phyloP scores from a whole-genome alignment of 176 grass and related monocot species.

The Musa itinerans region DNA sequence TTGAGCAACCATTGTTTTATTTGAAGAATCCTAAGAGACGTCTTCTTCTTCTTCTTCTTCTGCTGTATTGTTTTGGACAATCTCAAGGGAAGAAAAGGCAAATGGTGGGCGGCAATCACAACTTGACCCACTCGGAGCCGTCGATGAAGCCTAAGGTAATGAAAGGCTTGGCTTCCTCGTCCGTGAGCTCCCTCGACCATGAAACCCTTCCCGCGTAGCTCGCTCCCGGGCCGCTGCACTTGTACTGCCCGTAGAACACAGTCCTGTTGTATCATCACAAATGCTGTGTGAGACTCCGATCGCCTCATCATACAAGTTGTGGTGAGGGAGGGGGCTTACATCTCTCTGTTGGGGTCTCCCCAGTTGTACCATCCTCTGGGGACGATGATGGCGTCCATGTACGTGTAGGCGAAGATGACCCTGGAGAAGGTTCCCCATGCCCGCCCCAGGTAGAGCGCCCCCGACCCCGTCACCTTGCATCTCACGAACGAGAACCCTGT shows the following conservation, averaged over 20 bases:
- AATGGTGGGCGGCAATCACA: constrained; percentile 8
- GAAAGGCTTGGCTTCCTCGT: constrained; percentile 89
- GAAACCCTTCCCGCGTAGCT: constrained; percentile 55
- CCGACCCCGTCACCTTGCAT: constrained; percentile 82
- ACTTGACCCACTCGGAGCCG: constrained; percentile 59
- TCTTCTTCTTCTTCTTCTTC: no score
- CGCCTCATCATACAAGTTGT: not conserved
- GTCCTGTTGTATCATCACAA: constrained; percentile 40
- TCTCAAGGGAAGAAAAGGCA: not conserved
- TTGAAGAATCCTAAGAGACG: no score
- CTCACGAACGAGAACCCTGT: constrained; percentile 90
- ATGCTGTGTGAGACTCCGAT: no score
- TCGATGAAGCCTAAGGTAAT: constrained; percentile 84
- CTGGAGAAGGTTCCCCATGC: constrained; percentile 88
- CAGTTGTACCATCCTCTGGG: constrained; percentile 87
- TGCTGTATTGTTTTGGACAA: no score
- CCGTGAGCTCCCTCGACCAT: constrained; percentile 90
- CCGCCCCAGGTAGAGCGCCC: constrained; percentile 77
- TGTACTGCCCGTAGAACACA: constrained; percentile 98
- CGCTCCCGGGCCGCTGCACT: constrained; percentile 60
- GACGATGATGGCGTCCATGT: constrained; percentile 95
- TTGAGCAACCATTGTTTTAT: no score
- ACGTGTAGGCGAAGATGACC: constrained; percentile 87
- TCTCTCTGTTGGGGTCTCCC: constrained; percentile 81
- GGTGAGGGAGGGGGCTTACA: constrained; percentile 22